phyloP scores from a whole-genome alignment of 768 basidiomycete genomes.

The Gelatoporia subvermispora region DNA sequence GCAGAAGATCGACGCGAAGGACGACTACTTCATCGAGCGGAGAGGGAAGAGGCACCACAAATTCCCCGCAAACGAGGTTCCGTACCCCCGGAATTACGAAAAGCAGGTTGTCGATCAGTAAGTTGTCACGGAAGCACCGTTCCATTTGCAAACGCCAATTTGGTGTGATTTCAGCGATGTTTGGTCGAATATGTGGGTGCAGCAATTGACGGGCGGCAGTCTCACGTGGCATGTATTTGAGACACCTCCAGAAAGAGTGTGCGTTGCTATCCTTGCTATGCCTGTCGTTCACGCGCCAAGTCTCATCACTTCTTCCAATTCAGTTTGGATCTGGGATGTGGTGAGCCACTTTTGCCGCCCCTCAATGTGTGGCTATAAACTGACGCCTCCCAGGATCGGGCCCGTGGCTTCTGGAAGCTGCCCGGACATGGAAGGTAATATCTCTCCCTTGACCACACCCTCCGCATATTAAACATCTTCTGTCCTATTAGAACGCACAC shows the following conservation, averaged over 20 bases:
- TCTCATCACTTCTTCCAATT: slow-evolving; percentile 4
- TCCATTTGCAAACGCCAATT: slow-evolving; percentile 2
- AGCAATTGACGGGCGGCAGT: slow-evolving; percentile 39
- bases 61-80: slow-evolving; percentile 44
- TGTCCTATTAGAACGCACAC: slow-evolving; percentile 39
- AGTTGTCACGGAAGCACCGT: slow-evolving; percentile 25
- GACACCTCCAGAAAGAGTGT: slow-evolving; percentile 59
- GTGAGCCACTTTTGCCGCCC: slow-evolving; percentile 32
- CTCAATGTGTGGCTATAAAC: background rate
- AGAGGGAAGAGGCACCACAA: slow-evolving; percentile 52
- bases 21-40: slow-evolving; percentile 52
- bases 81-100: slow-evolving; percentile 68
- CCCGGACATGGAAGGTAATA: slow-evolving; percentile 54
- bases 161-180: slow-evolving; percentile 46
- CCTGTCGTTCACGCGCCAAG: background rate
- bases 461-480: background rate
- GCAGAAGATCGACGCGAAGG: slow-evolving; percentile 45
- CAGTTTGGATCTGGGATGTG: slow-evolving; percentile 72
- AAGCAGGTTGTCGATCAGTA: slow-evolving; percentile 61
- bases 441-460: background rate
- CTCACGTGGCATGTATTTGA: slow-evolving; percentile 64
- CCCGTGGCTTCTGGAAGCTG: slow-evolving; percentile 65
- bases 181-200: slow-evolving; percentile 57
- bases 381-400: slow-evolving; percentile 49
- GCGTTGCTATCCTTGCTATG: slow-evolving; percentile 20